Evolutionary conservation across 495 filamentous ascomycete species (phyloP).

Genomic region (Hypomontagnella submonticulosa): DNA sequence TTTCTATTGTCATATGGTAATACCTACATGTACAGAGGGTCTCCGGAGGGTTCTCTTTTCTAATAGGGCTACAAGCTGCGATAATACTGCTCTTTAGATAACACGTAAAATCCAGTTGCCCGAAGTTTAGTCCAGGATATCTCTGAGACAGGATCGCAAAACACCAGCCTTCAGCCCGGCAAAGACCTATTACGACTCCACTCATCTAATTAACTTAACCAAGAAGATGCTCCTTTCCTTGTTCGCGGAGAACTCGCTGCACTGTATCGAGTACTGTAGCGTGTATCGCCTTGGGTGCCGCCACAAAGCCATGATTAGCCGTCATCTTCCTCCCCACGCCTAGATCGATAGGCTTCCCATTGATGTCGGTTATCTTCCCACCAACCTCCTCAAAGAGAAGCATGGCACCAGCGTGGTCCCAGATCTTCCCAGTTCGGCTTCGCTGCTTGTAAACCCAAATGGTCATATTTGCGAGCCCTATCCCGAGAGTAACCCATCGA

Average conservation of each 20-base stretch:
- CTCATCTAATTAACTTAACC: constrained; percentile 14
- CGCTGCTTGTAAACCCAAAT: constrained; percentile 69
- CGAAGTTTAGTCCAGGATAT: background rate
- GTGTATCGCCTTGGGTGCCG: constrained; percentile 53
- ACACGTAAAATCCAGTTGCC: no score
- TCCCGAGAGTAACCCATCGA: constrained; percentile 70
- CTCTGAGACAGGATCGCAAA: background rate
- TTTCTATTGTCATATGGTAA: no score
- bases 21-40: no score
- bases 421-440: constrained; percentile 68
- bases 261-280: constrained; percentile 49
- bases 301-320: constrained; percentile 63
- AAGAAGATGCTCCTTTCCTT: constrained; percentile 48
- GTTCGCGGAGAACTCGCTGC: constrained; percentile 47
- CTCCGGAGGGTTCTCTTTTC: no score
- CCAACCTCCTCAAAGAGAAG: constrained; percentile 74
- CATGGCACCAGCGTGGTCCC: constrained; percentile 79
- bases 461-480: constrained; percentile 68
- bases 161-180: background rate
- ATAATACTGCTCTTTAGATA: no score
- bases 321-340: constrained; percentile 52
- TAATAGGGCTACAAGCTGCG: no score
- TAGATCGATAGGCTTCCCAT: constrained; percentile 59
- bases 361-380: constrained; percentile 69
- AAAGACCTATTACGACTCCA: background rate